A percentile compares a stretch with the other conserved stretches of the same genome.
These are phyloP conservation scores for Trichomonas gallinae DNA, from an alignment of 208 protist genomes.

Conservation along the genomic window DNA sequence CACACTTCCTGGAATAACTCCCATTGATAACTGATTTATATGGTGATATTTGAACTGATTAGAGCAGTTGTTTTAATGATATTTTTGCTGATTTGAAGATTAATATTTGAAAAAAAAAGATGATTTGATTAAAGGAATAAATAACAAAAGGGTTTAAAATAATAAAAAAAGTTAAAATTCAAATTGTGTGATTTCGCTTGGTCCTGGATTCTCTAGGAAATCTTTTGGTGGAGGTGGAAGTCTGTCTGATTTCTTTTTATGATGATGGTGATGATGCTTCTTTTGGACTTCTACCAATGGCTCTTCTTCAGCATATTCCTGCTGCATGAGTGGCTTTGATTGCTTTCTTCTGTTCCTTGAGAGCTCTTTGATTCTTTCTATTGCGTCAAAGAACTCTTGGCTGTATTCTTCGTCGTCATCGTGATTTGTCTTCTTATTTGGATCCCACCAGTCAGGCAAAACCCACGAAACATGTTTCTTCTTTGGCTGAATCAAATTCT, in stretches of 20 bases:
- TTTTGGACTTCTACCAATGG: background rate
- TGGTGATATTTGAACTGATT: no score
- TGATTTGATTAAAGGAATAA: no score
- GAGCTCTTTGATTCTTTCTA: background rate
- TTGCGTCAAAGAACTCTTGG: background rate
- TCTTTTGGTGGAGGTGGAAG: background rate
- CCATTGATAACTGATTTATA: no score
- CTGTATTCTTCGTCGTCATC: background rate
- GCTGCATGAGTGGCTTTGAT: background rate
- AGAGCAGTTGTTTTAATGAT: no score
- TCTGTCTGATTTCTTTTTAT: background rate
- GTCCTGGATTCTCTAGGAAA: background rate
- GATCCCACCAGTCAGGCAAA: background rate
- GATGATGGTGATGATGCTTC: background rate
- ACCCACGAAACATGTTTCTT: background rate
- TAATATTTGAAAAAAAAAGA: no score
- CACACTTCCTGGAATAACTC: no score
- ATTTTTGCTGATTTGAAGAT: no score
- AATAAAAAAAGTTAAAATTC: no score
- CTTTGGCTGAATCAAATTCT: background rate
- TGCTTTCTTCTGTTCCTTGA: background rate
- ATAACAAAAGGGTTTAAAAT: no score
- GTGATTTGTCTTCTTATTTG: background rate
- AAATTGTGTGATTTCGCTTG: no score
- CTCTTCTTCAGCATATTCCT: background rate